Percentiles rank a stretch among this genome's conserved stretches.
These are phyloP conservation scores for Kodamaea arcana DNA, from an alignment of 1,139 yeast genomes.

Conservation along the genomic window DNA sequence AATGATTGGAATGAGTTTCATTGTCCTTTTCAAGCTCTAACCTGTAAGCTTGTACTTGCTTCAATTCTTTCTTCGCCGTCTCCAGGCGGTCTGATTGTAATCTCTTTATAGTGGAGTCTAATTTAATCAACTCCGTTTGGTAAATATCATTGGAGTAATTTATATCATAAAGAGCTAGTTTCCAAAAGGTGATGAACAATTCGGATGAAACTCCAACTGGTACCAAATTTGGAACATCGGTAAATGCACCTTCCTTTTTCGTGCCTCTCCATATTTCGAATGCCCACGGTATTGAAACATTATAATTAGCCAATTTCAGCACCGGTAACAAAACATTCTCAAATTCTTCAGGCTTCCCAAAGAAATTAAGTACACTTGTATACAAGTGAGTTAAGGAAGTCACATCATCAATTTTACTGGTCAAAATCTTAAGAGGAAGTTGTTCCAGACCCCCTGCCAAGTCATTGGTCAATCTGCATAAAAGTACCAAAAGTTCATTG, in stretches of 20 bases:
- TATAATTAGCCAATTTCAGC: slow-evolving; percentile 43
- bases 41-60: slow-evolving; percentile 21
- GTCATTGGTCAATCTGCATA: slow-evolving; percentile 49
- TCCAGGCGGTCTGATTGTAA: slow-evolving; percentile 23
- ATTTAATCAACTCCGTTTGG: slow-evolving; percentile 39
- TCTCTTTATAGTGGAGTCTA: slow-evolving; percentile 31
- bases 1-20: slow-evolving; percentile 28
- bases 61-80: slow-evolving; percentile 26
- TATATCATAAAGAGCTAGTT: slow-evolving; percentile 68
- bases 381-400: slow-evolving; percentile 62
- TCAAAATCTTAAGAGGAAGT: slow-evolving; percentile 66
- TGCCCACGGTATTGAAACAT: slow-evolving; percentile 63
- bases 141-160: slow-evolving; percentile 53
- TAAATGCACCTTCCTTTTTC: neutral
- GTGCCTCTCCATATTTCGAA: slow-evolving; percentile 74
- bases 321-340: slow-evolving; percentile 39
- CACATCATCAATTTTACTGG: slow-evolving; percentile 71
- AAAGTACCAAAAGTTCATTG: slow-evolving; percentile 61
- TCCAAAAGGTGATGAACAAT: slow-evolving; percentile 69
- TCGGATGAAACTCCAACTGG: neutral
- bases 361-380: slow-evolving; percentile 54
- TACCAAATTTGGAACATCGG: neutral
- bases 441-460: slow-evolving; percentile 33
- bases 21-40: slow-evolving; percentile 25
- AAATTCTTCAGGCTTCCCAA: slow-evolving; percentile 37